phyloP scores from a whole-genome alignment of 805 yeast genomes.

The Saturnispora zaruensis region DNA sequence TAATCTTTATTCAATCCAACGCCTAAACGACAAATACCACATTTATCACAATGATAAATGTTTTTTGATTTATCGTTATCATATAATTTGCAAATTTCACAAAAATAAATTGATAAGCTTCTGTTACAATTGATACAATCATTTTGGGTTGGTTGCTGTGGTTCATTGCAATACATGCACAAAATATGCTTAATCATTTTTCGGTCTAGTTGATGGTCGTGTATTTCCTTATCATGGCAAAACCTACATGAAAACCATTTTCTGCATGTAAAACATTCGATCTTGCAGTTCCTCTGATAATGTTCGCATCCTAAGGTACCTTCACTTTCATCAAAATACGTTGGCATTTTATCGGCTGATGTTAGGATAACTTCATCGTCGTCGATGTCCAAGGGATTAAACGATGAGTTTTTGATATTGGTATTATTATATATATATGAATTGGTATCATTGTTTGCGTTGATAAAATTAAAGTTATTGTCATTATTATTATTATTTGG shows the following conservation, averaged over 20 bases:
- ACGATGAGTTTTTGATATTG: slow-evolving; percentile 16
- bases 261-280: slow-evolving; percentile 68
- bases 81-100: slow-evolving; percentile 69
- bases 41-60: slow-evolving; percentile 85
- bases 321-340: slow-evolving; percentile 37
- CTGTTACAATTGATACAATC: slow-evolving; percentile 59
- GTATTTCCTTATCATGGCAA: slow-evolving; percentile 65
- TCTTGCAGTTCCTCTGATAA: slow-evolving; percentile 74
- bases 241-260: slow-evolving; percentile 76
- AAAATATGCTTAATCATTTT: slow-evolving; percentile 56
- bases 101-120: slow-evolving; percentile 67
- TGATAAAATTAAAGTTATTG: no score
- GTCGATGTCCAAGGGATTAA: slow-evolving; percentile 15
- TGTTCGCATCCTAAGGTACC: slow-evolving; percentile 68
- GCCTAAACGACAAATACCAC: slow-evolving; percentile 90
- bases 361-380: slow-evolving; percentile 36
- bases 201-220: slow-evolving; percentile 50
- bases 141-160: slow-evolving; percentile 63
- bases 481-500: no score
- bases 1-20: slow-evolving; percentile 81
- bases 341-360: slow-evolving; percentile 39
- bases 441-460: neutral
- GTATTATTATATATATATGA: slow-evolving; percentile 2
- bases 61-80: slow-evolving; percentile 73
- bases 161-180: slow-evolving; percentile 72